Percentiles rank a stretch among this genome's conserved stretches.
phyloP scores from a whole-genome alignment of 1,139 yeast genomes.

The Sugiyamaella japonica region DNA sequence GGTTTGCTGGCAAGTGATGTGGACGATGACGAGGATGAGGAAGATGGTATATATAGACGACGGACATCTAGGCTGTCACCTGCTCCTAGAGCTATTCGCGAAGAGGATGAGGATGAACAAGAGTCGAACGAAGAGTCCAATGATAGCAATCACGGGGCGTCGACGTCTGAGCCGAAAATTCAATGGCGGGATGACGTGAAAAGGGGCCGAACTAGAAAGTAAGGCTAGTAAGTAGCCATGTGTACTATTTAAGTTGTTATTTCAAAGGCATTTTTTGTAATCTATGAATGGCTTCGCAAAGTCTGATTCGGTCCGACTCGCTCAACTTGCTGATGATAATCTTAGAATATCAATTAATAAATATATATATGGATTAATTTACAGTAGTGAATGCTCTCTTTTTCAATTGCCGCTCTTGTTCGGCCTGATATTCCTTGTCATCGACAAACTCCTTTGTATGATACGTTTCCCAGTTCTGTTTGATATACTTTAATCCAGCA shows the following conservation, averaged over 20 bases:
- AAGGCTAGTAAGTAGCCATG: not conserved
- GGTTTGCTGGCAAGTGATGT: slow-evolving; percentile 54
- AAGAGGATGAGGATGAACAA: slow-evolving; percentile 29
- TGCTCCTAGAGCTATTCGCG: slow-evolving; percentile 23
- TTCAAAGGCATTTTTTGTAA: slow-evolving; percentile 1
- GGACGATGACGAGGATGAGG: slow-evolving; percentile 32
- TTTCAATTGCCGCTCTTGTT: slow-evolving; percentile 55
- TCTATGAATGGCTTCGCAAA: too few relatives aligned
- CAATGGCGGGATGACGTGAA: slow-evolving; percentile 29
- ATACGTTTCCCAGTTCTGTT: slow-evolving; percentile 73
- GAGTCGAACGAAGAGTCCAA: slow-evolving; percentile 26
- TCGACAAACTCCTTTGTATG: slow-evolving; percentile 77
- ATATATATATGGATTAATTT: slow-evolving; percentile 14
- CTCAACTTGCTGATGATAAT: too few relatives aligned
- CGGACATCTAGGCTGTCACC: slow-evolving; percentile 12
- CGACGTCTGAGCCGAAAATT: slow-evolving; percentile 17
- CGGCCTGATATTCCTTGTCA: slow-evolving; percentile 58
- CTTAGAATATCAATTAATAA: slow-evolving; percentile 1
- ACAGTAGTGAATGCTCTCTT: slow-evolving; percentile 61
- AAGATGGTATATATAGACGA: slow-evolving; percentile 20
- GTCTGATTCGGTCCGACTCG: too few relatives aligned
- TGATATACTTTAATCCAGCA: slow-evolving; percentile 74
- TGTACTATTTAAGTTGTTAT: slow-evolving; percentile 6
- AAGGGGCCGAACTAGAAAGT: slow-evolving; percentile 16
- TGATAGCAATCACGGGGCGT: slow-evolving; percentile 15